These are phyloP conservation scores for Annulohypoxylon stygium DNA, from an alignment of 495 filamentous ascomycete species.

Conservation along the genomic window DNA sequence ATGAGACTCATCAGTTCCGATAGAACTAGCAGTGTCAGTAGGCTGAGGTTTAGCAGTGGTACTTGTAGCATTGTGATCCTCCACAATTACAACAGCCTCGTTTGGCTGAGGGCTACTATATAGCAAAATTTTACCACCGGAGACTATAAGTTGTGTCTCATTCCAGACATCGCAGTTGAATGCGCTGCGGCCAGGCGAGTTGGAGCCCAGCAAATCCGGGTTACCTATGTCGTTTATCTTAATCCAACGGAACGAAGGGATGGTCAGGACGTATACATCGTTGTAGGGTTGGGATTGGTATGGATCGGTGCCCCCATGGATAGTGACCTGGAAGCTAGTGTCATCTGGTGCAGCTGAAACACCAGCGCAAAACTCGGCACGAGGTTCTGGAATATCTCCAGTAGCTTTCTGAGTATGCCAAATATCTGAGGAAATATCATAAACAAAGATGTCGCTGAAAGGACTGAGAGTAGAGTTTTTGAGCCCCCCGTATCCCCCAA, in stretches of 20 bases:
- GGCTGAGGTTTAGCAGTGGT: too few relatives aligned
- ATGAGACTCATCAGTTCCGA: too few relatives aligned
- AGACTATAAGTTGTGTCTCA: constrained; percentile 60
- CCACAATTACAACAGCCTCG: too few relatives aligned
- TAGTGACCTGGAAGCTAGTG: constrained; percentile 58
- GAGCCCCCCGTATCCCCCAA: constrained; percentile 8
- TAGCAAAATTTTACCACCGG: too few relatives aligned
- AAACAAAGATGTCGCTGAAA: constrained; percentile 62
- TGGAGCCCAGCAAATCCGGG: constrained; percentile 45
- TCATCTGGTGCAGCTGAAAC: constrained; percentile 66
- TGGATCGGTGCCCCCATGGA: constrained; percentile 57
- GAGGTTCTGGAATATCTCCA: constrained; percentile 59
- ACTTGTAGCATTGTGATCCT: too few relatives aligned
- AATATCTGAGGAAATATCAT: constrained; percentile 62
- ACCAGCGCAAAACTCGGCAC: constrained; percentile 68
- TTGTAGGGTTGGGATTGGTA: constrained; percentile 58
- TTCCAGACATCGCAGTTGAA: constrained; percentile 33
- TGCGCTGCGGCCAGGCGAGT: constrained; percentile 49
- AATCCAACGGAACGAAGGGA: constrained; percentile 71
- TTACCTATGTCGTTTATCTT: constrained; percentile 53
- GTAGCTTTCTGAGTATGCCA: constrained; percentile 68
- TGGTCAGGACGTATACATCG: constrained; percentile 69
- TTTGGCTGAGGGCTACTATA: too few relatives aligned
- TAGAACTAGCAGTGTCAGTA: too few relatives aligned
- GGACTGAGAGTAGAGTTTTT: background rate